Conservation (phyloP, 1,139 yeast genomes). For the Eremothecium sinecaudum region DNA sequence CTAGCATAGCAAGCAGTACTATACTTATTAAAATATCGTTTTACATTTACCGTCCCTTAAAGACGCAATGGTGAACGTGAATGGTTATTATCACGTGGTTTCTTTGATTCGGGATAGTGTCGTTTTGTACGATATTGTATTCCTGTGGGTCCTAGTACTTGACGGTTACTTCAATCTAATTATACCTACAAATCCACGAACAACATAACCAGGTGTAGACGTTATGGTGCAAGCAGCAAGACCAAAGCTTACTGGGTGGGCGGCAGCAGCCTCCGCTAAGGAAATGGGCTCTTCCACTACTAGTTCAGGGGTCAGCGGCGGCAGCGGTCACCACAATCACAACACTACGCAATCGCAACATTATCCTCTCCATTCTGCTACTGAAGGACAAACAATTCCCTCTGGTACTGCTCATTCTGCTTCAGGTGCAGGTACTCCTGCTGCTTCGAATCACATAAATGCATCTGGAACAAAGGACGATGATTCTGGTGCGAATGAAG, state of each 20-base stretch:
- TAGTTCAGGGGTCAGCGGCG: neutral
- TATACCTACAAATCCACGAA: too few relatives aligned
- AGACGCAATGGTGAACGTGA: too few relatives aligned
- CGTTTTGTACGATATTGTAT: too few relatives aligned
- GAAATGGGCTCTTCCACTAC: neutral
- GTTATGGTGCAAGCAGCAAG: constrained; percentile 6
- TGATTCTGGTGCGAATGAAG: neutral
- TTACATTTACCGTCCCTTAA: too few relatives aligned
- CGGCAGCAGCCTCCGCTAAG: constrained; percentile 27
- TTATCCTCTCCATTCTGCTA: neutral
- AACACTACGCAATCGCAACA: neutral
- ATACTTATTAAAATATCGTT: too few relatives aligned
- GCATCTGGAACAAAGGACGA: neutral
- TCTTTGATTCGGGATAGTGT: too few relatives aligned
- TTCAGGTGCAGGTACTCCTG: neutral
- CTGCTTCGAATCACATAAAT: constrained; percentile 5
- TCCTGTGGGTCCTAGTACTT: too few relatives aligned
- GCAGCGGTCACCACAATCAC: neutral
- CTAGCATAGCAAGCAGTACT: too few relatives aligned
- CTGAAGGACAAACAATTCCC: neutral
- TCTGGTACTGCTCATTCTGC: too few relatives aligned
- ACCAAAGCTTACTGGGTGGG: constrained; percentile 28
- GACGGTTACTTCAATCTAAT: too few relatives aligned
- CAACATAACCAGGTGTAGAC: too few relatives aligned
- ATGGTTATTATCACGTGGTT: too few relatives aligned